A percentile compares a stretch with the other conserved stretches of the same genome.
Evolutionary conservation across 2,329 filamentous ascomycete species (phyloP).

Genomic region (Colletotrichum godetiae): DNA sequence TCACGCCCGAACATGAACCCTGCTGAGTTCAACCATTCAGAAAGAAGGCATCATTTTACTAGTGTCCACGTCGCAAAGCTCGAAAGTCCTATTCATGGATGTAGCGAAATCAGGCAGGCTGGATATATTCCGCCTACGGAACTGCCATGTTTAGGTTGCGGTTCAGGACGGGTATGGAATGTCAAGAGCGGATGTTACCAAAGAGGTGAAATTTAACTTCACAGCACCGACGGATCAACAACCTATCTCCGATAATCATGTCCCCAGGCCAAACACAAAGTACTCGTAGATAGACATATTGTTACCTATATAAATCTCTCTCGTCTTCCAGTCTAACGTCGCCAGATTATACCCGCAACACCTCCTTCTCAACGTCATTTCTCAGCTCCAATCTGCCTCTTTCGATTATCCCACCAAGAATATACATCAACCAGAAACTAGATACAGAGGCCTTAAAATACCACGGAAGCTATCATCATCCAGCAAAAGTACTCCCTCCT

Average conservation of each 20-base stretch:
- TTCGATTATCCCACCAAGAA: not conserved
- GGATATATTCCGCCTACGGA: no score
- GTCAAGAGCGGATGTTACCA: no score
- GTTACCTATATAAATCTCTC: not conserved
- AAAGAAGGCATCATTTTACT: no score
- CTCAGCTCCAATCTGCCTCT: not conserved
- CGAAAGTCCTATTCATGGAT: no score
- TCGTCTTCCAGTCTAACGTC: not conserved
- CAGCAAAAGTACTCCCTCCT: not conserved
- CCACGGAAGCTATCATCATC: not conserved
- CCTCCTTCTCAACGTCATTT: not conserved
- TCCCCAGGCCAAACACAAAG: rapidly evolving
- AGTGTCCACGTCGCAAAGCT: no score
- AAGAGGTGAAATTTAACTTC: not conserved
- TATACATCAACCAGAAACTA: not conserved
- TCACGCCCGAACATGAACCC: not conserved
- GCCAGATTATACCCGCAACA: not conserved
- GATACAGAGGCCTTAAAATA: not conserved
- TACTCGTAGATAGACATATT: not conserved
- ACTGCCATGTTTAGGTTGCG: no score
- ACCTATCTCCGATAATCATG: not conserved
- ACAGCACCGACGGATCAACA: not conserved
- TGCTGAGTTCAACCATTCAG: no score
- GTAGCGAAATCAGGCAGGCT: no score
- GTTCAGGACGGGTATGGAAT: no score